Base-by-base conservation (phyloP, 164 flowering plant genomes). In the Akebia trifoliata region DNA sequence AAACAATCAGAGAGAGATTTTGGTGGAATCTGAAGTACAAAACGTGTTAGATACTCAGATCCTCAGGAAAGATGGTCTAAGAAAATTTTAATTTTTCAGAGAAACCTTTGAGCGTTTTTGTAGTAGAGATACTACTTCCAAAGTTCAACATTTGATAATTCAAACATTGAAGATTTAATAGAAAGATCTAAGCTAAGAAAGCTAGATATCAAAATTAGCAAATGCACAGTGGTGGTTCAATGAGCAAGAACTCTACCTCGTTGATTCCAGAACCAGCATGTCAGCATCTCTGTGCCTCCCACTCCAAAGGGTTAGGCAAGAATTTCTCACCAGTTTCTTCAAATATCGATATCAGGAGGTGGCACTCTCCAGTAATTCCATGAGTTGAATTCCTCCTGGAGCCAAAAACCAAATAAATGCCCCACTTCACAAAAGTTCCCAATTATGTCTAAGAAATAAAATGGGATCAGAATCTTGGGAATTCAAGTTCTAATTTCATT, bases 351-450 rank as follows among this genome's bases (percentile, higher is more conserved):
- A 45, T 28, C 51, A 42, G 80, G 81, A 69, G 81, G 83, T 0
- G 95, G 89, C 55, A 83, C 54, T 69, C 69, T 90, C 99, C 97
- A 93, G 75, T 25, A 93, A 67, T 93, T 93, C 97, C 97, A 93
- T 39, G 85, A 60, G 65, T 93, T 93, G 60, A 69, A 93, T 60
- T 87, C 97, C 81, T 93, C 97, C 99, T 93, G 81, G 20, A 65
- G 54, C 17, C 21, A 50, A 14, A 25, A 50, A n/a, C n/a, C n/a
- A 54, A 18, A 24, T 4, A 62, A 18, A 21, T 2, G 10, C 36
- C 32, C 46, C 42, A 44, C 30, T 37, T 24, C 28, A 49, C 6
- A 40, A 8, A 31, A 52, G 28, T n/a, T 44, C n/a, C 10, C 24
- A 30, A 40, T 17, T 12, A 25, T 15, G n/a, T 18, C 32, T 35